Base-by-base conservation (phyloP, 257 asterid species). In the Solanum dulcamara region DNA sequence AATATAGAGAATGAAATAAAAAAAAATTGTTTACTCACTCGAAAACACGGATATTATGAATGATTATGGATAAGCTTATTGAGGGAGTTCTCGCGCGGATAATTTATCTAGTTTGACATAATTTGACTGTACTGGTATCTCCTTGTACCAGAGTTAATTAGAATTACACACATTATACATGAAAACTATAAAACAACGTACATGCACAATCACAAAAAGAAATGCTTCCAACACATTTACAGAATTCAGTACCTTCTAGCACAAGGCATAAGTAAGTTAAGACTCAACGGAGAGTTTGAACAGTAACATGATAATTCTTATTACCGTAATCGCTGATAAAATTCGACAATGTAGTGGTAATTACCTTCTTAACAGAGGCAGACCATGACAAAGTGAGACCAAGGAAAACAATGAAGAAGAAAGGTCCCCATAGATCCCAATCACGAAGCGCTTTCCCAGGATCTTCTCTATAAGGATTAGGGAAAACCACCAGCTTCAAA, bases 361-460 rank as follows among this genome's bases (percentile, higher is more conserved):
- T 50, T 77, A 93, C 99, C 98, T 95, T 96, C 91, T 94, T 95
- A 72, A 95, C 95, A 15, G 98, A 95, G 55, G 98, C 96, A 80
- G 98, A 97, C 99, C 99, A 97, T 0, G 99, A 97, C 77, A 97
- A 97, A 51, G 91, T 85, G 83, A 97, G 98, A 50, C 98, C 98
- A 64, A 97, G 97, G 89, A 97, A 97, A 50, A 97, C 98, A 91
- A 97, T 95, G 91, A 95, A 95, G 93, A 97, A 94, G 77, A 95
- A 95, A 3, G 99, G 98, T 0, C 99, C 98, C 98, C 98, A 95
- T 3, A 97, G 94, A 92, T 97, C 98, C 98, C 97, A 97, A 90
- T 94, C 99, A 86, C 98, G 89, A 90, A 95, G 89, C 18, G 99
- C 98, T 88, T 94, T 97, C 22, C 99, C 98, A 6, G 98, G 99